Percentiles rank a stretch among this genome's conserved stretches.
Evolutionary conservation across 495 filamentous ascomycete species (phyloP).

Genomic region (Penicillium pulvis): DNA sequence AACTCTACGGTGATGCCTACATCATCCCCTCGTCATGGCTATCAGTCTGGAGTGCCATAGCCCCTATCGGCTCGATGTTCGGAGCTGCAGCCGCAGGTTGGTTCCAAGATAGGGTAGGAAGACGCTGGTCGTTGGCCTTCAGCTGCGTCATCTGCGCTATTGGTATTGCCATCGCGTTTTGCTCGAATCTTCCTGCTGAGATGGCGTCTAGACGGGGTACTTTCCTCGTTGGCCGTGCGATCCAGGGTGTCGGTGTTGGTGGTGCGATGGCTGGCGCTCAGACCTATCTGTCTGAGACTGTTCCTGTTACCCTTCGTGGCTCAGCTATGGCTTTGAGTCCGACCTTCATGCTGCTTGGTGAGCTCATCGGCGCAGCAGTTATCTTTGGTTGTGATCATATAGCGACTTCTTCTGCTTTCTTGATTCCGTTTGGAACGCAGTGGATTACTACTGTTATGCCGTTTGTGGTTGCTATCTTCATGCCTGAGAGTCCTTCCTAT

Average conservation of each 20-base stretch:
- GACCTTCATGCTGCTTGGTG: slow-evolving; percentile 44
- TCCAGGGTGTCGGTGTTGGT: slow-evolving; percentile 44
- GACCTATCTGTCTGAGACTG: slow-evolving; percentile 49
- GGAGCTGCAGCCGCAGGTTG: slow-evolving; percentile 39
- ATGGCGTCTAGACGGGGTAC: slow-evolving; percentile 29
- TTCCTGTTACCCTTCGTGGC: slow-evolving; percentile 41
- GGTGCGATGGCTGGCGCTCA: slow-evolving; percentile 43
- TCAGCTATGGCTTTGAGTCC: slow-evolving; percentile 45
- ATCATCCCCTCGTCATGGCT: slow-evolving; percentile 52
- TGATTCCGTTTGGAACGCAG: slow-evolving; percentile 29
- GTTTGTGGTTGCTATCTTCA: slow-evolving; percentile 13
- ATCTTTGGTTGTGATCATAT: slow-evolving; percentile 30
- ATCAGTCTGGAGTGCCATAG: slow-evolving; percentile 44
- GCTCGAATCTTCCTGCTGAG: slow-evolving; percentile 28
- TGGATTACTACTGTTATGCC: slow-evolving; percentile 29
- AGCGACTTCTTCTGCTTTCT: slow-evolving; percentile 10
- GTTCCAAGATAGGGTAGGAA: slow-evolving; percentile 44
- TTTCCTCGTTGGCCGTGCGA: slow-evolving; percentile 30
- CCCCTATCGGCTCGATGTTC: slow-evolving; percentile 40
- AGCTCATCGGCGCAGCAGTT: slow-evolving; percentile 44
- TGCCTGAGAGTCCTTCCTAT: slow-evolving; percentile 24
- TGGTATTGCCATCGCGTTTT: slow-evolving; percentile 37
- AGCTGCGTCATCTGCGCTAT: slow-evolving; percentile 39
- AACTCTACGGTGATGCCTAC: slow-evolving; percentile 28
- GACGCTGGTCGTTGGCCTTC: slow-evolving; percentile 36